Percentiles rank a stretch among this genome's conserved stretches.
Conservation (phyloP, 495 filamentous ascomycete genomes). For the Penicillium tannophilum region DNA sequence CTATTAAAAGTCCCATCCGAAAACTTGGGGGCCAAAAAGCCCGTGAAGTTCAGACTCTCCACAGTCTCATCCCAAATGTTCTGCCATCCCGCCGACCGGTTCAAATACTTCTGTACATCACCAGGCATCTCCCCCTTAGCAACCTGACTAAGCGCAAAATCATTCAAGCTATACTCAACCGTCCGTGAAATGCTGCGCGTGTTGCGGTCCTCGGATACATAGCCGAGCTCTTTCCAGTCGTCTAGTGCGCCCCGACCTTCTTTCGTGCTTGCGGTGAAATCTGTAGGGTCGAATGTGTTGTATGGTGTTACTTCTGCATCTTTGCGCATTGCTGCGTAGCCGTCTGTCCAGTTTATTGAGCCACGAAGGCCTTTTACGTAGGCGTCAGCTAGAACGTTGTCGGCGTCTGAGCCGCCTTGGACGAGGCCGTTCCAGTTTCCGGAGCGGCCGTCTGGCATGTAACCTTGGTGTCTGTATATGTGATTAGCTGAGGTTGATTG, state of each 20-base stretch:
- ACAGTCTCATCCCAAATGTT: slow-evolving; percentile 62
- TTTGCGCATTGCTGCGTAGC: slow-evolving; percentile 60
- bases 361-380: slow-evolving; percentile 51
- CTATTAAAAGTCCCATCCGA: slow-evolving; percentile 54
- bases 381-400: slow-evolving; percentile 37
- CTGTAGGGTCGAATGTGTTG: slow-evolving; percentile 63
- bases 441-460: slow-evolving; percentile 60
- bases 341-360: slow-evolving; percentile 54
- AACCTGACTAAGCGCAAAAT: slow-evolving; percentile 68
- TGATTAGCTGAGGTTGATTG: background rate
- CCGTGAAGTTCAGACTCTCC: slow-evolving; percentile 55
- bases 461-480: slow-evolving; percentile 48
- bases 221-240: slow-evolving; percentile 68
- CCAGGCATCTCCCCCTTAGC: slow-evolving; percentile 58
- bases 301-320: slow-evolving; percentile 73
- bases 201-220: slow-evolving; percentile 68
- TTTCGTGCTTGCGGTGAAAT: slow-evolving; percentile 61
- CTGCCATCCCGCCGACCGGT: slow-evolving; percentile 63
- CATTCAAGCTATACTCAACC: slow-evolving; percentile 74
- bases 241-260: slow-evolving; percentile 67
- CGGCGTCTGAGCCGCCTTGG: slow-evolving; percentile 74
- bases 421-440: slow-evolving; percentile 67
- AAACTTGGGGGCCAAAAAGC: slow-evolving; percentile 63
- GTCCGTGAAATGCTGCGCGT: slow-evolving; percentile 70
- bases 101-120: slow-evolving; percentile 59